Conservation (phyloP, 495 filamentous ascomycete species). For the Immersiella caudata region DNA sequence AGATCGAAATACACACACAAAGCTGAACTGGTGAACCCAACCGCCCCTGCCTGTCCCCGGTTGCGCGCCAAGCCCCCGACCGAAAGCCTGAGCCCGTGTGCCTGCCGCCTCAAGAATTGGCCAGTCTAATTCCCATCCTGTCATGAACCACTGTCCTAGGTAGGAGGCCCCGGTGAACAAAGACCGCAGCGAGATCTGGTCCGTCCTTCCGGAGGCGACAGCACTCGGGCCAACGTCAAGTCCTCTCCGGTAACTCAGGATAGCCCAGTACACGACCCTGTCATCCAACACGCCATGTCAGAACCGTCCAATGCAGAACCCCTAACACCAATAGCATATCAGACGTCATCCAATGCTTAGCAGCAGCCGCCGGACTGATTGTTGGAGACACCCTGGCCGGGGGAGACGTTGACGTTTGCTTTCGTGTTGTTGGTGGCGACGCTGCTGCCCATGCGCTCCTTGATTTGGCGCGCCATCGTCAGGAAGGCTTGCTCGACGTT, state of each 20-base stretch:
- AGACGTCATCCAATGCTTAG: conserved; percentile 55
- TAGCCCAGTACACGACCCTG: conserved; percentile 30
- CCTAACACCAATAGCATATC: conserved; percentile 29
- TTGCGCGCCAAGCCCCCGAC: conserved; percentile 11
- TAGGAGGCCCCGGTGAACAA: not conserved
- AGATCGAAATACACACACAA: conserved; percentile 38
- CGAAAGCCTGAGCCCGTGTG: conserved; percentile 1
- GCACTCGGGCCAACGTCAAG: not conserved
- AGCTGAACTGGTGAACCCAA: conserved; percentile 21
- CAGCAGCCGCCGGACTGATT: conserved; percentile 91
- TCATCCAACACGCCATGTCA: conserved; percentile 27
- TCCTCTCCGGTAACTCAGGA: conserved; percentile 3
- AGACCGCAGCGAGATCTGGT: not conserved
- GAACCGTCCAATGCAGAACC: conserved; percentile 38
- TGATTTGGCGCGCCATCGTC: conserved; percentile 99
- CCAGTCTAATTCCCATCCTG: conserved; percentile 6
- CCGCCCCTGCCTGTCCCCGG: conserved; percentile 19
- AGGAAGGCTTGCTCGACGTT: conserved; percentile 99
- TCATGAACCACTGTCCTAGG: not conserved
- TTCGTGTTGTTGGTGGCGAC: conserved; percentile 95
- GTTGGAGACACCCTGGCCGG: conserved; percentile 92
- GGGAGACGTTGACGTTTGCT: conserved; percentile 91
- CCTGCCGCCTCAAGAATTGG: conserved; percentile 9
- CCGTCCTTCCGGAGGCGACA: not conserved
- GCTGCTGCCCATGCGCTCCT: conserved; percentile 98